phyloP scores from a whole-genome alignment of 1,284 basidiomycete species.

The Grifola frondosa region DNA sequence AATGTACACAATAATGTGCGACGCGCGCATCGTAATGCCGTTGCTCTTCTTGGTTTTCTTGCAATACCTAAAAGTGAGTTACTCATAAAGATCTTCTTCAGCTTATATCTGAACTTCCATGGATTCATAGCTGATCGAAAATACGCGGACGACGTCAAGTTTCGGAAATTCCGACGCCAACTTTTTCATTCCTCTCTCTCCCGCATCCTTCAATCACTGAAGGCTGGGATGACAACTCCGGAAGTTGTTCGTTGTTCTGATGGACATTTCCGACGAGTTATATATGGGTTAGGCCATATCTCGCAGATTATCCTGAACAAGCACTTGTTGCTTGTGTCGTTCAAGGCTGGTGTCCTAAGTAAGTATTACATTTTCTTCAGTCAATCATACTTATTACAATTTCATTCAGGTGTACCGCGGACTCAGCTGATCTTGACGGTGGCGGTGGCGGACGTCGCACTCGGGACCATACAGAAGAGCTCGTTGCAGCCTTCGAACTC shows the following conservation, averaged over 20 bases:
- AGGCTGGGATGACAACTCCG: constrained; percentile 20
- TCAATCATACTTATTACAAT: not conserved
- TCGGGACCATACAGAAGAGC: constrained; percentile 6
- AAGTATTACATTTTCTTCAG: not conserved
- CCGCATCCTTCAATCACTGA: constrained; percentile 15
- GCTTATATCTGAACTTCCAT: not conserved
- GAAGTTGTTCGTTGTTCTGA: constrained; percentile 23
- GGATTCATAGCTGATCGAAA: constrained; percentile 3
- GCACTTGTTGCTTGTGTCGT: constrained; percentile 9
- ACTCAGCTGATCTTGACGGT: constrained; percentile 6
- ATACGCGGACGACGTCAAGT: constrained; percentile 1
- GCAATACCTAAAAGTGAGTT: constrained; percentile 16
- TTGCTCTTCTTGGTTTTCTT: constrained; percentile 17
- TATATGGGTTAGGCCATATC: constrained; percentile 16
- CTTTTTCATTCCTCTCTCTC: constrained; percentile 21
- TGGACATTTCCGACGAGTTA: constrained; percentile 8
- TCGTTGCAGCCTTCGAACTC: constrained; percentile 3
- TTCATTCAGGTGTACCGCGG: constrained; percentile 11
- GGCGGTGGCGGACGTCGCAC: not conserved
- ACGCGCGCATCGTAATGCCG: constrained; percentile 18
- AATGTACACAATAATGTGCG: constrained; percentile 19
- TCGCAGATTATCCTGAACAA: constrained; percentile 19
- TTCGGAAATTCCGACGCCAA: constrained; percentile 19
- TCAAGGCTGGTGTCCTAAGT: constrained; percentile 16
- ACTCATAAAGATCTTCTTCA: not conserved